Percentiles rank a stretch among this genome's conserved stretches.
Evolutionary conservation across 164 flowering plant species (phyloP).

Genomic region (Liriodendron chinense): DNA sequence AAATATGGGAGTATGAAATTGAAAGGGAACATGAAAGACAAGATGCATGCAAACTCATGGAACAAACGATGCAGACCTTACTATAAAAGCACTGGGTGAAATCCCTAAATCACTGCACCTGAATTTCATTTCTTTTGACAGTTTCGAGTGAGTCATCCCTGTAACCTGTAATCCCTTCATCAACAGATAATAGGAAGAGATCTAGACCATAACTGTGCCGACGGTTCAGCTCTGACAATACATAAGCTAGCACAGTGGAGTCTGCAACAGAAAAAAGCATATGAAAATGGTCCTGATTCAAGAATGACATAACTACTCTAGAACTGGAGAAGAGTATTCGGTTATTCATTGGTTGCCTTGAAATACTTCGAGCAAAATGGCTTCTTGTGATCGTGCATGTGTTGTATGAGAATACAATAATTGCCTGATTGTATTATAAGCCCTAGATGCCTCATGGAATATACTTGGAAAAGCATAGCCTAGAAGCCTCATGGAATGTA

Average conservation of each 20-base stretch:
- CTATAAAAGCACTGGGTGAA: neutral
- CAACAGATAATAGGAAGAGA: slow-evolving; percentile 86
- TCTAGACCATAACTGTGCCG: slow-evolving; percentile 87
- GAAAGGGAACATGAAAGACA: neutral
- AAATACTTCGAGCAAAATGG: no score
- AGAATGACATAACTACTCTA: no score
- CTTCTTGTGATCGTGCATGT: no score
- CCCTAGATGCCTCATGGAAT: no score
- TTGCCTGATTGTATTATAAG: no score
- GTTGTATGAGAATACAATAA: no score
- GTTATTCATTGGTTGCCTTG: no score
- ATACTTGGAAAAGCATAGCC: no score
- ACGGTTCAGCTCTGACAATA: slow-evolving; percentile 74
- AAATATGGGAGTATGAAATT: neutral
- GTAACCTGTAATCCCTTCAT: slow-evolving; percentile 98
- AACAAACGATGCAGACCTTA: neutral
- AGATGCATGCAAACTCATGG: neutral
- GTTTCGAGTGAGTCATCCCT: slow-evolving; percentile 99
- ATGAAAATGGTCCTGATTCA: neutral
- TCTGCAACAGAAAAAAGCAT: slow-evolving; percentile 42
- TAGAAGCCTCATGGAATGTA: no score
- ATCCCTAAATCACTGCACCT: slow-evolving; percentile 36
- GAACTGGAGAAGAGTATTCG: no score
- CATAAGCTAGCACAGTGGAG: slow-evolving; percentile 95
- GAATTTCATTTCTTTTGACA: slow-evolving; percentile 91